Conservation (phyloP, 2,329 filamentous ascomycete genomes). For the Pezicula rhizophila region DNA sequence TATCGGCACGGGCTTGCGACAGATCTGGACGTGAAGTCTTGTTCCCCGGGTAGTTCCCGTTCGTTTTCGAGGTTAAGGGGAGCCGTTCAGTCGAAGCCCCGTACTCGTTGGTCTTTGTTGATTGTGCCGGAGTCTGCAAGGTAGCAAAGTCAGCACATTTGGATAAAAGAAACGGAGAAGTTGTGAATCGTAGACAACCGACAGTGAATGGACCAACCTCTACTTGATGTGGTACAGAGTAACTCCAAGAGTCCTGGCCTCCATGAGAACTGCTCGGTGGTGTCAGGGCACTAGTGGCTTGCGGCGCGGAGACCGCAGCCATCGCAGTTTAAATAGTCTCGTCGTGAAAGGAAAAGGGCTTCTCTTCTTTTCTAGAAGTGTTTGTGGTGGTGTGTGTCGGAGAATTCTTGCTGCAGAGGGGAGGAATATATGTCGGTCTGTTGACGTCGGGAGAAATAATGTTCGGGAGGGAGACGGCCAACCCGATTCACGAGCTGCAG, state of each 20-base stretch:
- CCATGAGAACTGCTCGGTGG: conserved; percentile 26
- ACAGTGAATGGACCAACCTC: conserved; percentile 21
- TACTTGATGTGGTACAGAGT: conserved; percentile 20
- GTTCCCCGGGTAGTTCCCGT: conserved; percentile 14
- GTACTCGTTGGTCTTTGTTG: conserved; percentile 13
- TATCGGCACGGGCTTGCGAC: conserved; percentile 15
- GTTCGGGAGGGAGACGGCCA: too few relatives aligned
- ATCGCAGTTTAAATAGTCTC: conserved; percentile 13
- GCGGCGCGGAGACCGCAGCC: conserved; percentile 30
- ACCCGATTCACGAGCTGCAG: too few relatives aligned
- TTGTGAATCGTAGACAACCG: neutral
- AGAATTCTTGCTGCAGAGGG: too few relatives aligned
- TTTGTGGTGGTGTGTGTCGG: too few relatives aligned
- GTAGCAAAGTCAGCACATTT: neutral
- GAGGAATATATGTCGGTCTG: too few relatives aligned
- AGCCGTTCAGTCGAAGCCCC: conserved; percentile 5
- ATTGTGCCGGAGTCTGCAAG: conserved; percentile 9
- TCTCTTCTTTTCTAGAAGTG: too few relatives aligned
- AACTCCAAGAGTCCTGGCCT: conserved; percentile 24
- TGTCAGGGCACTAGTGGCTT: conserved; percentile 25
- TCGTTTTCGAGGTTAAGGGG: conserved; percentile 16
- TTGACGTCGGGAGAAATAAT: too few relatives aligned
- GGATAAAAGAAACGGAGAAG: neutral
- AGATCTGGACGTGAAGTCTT: conserved; percentile 19
- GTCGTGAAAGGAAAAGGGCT: too few relatives aligned